Evolutionary conservation across 2,329 filamentous ascomycete species (phyloP), one percentile per base, ranked within the genome.

Genomic region (Seiridium cupressi): DNA sequence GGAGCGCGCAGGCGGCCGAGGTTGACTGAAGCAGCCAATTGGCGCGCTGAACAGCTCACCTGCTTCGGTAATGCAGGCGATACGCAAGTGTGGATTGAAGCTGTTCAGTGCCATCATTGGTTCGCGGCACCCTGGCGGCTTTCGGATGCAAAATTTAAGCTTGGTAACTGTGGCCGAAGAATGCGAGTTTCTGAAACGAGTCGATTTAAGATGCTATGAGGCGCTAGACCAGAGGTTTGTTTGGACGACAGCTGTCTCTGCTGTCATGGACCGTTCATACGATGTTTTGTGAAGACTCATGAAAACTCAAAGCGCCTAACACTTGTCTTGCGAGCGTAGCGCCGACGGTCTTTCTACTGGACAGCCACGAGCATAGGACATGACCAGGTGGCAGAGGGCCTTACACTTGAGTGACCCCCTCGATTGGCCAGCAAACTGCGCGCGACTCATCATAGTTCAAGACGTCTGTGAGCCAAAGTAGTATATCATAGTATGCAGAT

Each of bases 41-140:
- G 54, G 47, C 10, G n/a, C 10, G n/a, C 48, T 46, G 18, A 46
- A 35, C n/a, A 26, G 57, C 57, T 58, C 44, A 13, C 46, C 44
- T 58, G 46, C n/a, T 13, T 44, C 36, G 11, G 31, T 10, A 34
- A 44, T n/a, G 26, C 26, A 35, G 40, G 48, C 47, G 57, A 54
- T 59, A 59, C 57, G 57, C 57, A 59, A 44, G 36, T 32, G 36
- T 44, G 57, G 48, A 36, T 6, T 31, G 10, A 46, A 59, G 48
- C 36, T 44, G 36, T 47, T 44, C 38, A 53, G 38, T n/a, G 26
- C n/a, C 35, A 31, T 54, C 57, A 59, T 59, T 59, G 57, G 57
- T 18, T 35, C 34, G 44, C 44, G 46, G 8, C 8, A 46, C 46
- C 36, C 13, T 42, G 44, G 34, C 11, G 35, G 26, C 38, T 46